Conservation (phyloP, 495 filamentous ascomycete genomes). For the Penicillium flavigenum region DNA sequence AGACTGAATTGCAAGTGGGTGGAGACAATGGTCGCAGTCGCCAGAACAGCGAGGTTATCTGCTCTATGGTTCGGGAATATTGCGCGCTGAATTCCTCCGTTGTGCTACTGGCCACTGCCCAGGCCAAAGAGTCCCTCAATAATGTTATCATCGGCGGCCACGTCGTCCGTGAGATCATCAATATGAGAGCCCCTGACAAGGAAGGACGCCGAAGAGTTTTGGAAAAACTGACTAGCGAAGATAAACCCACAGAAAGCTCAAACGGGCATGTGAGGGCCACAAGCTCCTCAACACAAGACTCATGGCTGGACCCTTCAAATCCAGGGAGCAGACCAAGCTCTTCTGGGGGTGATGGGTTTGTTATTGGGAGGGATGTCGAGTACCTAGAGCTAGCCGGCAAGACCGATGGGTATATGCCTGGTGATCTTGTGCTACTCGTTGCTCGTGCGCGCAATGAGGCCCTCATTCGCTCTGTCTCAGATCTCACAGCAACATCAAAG, state of each 20-base stretch:
- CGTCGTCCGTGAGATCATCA: slow-evolving; percentile 78
- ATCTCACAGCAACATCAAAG: slow-evolving; percentile 33
- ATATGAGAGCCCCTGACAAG: slow-evolving; percentile 85
- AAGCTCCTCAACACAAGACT: slow-evolving; percentile 49
- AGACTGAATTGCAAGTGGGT: slow-evolving; percentile 89
- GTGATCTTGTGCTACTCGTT: slow-evolving; percentile 82
- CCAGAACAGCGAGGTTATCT: slow-evolving; percentile 87
- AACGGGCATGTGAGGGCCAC: slow-evolving; percentile 41
- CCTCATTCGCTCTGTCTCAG: slow-evolving; percentile 67
- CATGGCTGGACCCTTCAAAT: slow-evolving; percentile 70
- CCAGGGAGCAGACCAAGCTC: slow-evolving; percentile 47
- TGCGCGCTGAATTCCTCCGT: slow-evolving; percentile 74
- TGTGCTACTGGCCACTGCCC: slow-evolving; percentile 85
- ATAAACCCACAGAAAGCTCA: slow-evolving; percentile 39
- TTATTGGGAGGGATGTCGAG: slow-evolving; percentile 73
- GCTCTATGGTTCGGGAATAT: slow-evolving; percentile 77
- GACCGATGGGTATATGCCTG: slow-evolving; percentile 97
- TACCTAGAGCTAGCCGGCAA: slow-evolving; percentile 88
- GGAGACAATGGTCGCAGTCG: slow-evolving; percentile 87
- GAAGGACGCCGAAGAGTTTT: slow-evolving; percentile 81
- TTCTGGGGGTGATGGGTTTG: slow-evolving; percentile 59
- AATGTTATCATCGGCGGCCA: slow-evolving; percentile 77
- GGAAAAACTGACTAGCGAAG: slow-evolving; percentile 58
- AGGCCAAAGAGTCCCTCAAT: slow-evolving; percentile 85
- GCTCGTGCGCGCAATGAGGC: slow-evolving; percentile 88